Conservation (phyloP, 305 asterid species). For the Fraxinus baroniana region DNA sequence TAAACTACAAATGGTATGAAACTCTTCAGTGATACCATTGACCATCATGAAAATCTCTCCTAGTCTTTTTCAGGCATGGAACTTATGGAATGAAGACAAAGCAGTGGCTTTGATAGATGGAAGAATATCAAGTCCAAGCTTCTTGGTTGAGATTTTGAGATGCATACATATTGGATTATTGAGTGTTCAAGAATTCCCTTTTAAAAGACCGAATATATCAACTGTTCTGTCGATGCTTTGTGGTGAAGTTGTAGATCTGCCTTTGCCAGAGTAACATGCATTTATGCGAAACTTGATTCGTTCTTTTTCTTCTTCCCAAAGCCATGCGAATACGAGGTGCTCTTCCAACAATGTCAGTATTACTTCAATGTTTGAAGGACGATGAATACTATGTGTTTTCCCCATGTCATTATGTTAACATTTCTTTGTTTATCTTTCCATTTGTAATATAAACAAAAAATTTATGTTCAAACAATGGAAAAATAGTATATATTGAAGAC, state of each 20-base stretch:
- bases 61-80: slow-evolving; percentile 35
- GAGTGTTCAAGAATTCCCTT: slow-evolving; percentile 39
- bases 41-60: background rate
- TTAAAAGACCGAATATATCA: slow-evolving; percentile 34
- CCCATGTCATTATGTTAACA: background rate
- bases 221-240: slow-evolving; percentile 41
- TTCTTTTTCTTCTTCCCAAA: slow-evolving; percentile 15
- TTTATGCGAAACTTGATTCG: slow-evolving; percentile 29
- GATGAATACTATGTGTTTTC: slow-evolving; percentile 10
- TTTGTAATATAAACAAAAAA: background rate
- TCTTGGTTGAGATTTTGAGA: slow-evolving; percentile 27
- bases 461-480: background rate
- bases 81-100: slow-evolving; percentile 41
- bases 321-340: slow-evolving; percentile 7
- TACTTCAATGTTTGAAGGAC: slow-evolving; percentile 32
- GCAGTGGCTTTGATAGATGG: slow-evolving; percentile 25
- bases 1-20: background rate
- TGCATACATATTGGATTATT: slow-evolving; percentile 38
- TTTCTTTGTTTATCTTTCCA: background rate
- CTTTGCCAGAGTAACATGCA: slow-evolving; percentile 37
- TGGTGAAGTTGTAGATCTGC: slow-evolving; percentile 39
- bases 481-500: background rate
- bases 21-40: background rate
- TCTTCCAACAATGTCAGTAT: slow-evolving; percentile 28
- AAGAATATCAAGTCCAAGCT: slow-evolving; percentile 20